Conservation (phyloP, 495 filamentous ascomycete genomes). For the Aspergillus cavernicola region DNA sequence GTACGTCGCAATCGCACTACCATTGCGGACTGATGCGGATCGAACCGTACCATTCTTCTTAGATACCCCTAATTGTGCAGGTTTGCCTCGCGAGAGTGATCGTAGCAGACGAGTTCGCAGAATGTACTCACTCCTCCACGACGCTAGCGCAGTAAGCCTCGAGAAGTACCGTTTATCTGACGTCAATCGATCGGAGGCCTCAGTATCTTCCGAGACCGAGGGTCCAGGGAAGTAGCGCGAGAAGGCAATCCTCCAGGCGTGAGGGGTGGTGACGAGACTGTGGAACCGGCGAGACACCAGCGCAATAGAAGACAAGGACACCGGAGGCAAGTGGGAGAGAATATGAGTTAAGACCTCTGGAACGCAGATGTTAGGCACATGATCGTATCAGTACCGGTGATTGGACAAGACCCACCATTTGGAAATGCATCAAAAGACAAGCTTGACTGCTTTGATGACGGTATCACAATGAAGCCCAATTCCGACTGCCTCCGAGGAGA, state of each 20-base stretch:
- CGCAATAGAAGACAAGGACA: constrained; percentile 70
- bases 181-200: constrained; percentile 48
- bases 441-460: constrained; percentile 47
- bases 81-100: constrained; percentile 74
- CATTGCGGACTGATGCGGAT: constrained; percentile 46
- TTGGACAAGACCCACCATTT: constrained; percentile 60
- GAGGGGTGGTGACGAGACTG: constrained; percentile 75
- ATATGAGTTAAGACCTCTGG: constrained; percentile 88
- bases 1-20: constrained; percentile 67
- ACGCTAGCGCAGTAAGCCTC: constrained; percentile 70
- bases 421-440: constrained; percentile 65
- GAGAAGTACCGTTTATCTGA: constrained; percentile 73
- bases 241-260: constrained; percentile 89
- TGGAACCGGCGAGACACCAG: constrained; percentile 84
- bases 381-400: not conserved
- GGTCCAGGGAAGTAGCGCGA: constrained; percentile 81
- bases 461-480: constrained; percentile 58
- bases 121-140: constrained; percentile 93
- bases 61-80: constrained; percentile 51
- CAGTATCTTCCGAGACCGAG: constrained; percentile 39
- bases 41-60: constrained; percentile 47
- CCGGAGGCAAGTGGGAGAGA: constrained; percentile 80
- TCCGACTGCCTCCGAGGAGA: constrained; percentile 41
- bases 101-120: constrained; percentile 78
- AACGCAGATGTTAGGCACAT: constrained; percentile 23